phyloP scores from a whole-genome alignment of 768 basidiomycete genomes.

The Phlebiopsis flavidoalba region DNA sequence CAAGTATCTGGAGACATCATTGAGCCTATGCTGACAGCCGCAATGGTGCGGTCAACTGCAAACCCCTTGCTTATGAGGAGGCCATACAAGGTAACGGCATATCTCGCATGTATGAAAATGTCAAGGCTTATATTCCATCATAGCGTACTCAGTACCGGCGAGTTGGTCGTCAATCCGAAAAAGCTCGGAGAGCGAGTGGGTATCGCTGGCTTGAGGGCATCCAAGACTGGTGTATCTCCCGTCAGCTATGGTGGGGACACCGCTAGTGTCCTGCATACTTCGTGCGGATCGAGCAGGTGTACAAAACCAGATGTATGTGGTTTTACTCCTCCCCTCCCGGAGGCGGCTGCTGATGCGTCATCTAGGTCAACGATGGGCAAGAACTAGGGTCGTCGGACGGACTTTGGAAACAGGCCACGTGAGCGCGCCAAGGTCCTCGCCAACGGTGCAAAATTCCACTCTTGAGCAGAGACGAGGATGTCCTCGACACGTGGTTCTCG shows the following conservation, averaged over 20 bases:
- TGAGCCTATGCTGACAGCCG: slow-evolving; percentile 90
- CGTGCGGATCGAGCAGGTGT: slow-evolving; percentile 80
- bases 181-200: slow-evolving; percentile 89
- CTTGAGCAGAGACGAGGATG: slow-evolving; percentile 94
- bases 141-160: slow-evolving; percentile 88
- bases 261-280: slow-evolving; percentile 95
- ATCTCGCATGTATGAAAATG: neutral
- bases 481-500: slow-evolving; percentile 99
- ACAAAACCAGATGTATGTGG: slow-evolving; percentile 56
- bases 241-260: slow-evolving; percentile 99
- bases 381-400: slow-evolving; percentile 91
- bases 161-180: slow-evolving; percentile 80
- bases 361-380: slow-evolving; percentile 59
- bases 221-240: slow-evolving; percentile 99
- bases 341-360: neutral
- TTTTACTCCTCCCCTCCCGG: neutral
- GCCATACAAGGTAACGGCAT: slow-evolving; percentile 57
- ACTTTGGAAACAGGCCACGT: slow-evolving; percentile 70
- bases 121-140: neutral
- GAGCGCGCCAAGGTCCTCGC: slow-evolving; percentile 69
- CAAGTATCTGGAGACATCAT: slow-evolving; percentile 96
- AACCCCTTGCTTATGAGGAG: slow-evolving; percentile 85
- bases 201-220: slow-evolving; percentile 92
- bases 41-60: slow-evolving; percentile 99
- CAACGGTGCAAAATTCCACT: slow-evolving; percentile 56